phyloP scores from a whole-genome alignment of 495 filamentous ascomycete species.

The Hamigera avellanea region DNA sequence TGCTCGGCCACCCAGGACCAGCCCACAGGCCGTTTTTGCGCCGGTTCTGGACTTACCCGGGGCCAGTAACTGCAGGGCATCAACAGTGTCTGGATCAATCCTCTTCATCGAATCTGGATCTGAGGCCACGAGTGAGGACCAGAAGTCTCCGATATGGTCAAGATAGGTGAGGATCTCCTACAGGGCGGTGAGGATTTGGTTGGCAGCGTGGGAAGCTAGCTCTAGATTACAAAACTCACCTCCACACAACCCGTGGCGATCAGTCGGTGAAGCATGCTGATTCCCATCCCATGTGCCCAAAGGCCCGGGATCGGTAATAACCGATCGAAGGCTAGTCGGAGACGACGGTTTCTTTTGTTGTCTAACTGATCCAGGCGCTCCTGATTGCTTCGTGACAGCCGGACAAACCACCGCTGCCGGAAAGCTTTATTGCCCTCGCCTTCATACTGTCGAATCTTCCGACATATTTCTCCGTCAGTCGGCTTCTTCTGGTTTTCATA shows the following conservation, averaged over 20 bases:
- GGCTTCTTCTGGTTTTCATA: conserved; percentile 23
- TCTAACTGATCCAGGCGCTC: conserved; percentile 10
- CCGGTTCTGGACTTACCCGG: conserved; percentile 4
- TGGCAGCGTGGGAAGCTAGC: background rate
- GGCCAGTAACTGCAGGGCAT: conserved; percentile 7
- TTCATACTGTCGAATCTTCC: conserved; percentile 27
- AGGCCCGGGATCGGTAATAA: conserved; percentile 12
- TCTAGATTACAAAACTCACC: conserved; percentile 4
- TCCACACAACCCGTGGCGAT: conserved; percentile 9
- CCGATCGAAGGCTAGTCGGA: conserved; percentile 9
- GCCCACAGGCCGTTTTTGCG: conserved; percentile 1
- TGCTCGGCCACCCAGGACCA: conserved; percentile 8
- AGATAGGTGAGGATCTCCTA: conserved; percentile 14
- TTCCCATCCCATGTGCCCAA: conserved; percentile 10
- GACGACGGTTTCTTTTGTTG: conserved; percentile 5
- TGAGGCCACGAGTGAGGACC: conserved; percentile 7
- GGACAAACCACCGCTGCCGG: conserved; percentile 11
- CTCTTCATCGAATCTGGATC: no score
- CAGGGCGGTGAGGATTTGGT: no score
- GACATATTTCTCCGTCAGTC: conserved; percentile 27
- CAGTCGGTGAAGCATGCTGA: conserved; percentile 9
- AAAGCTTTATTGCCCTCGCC: conserved; percentile 12
- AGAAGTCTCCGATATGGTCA: conserved; percentile 6
- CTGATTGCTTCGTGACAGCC: conserved; percentile 12
- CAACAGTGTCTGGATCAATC: conserved; percentile 8